Evolutionary conservation across 495 filamentous ascomycete genomes (phyloP), one percentile per base, ranked within the genome.

Genomic region (Parathielavia hyrcaniae): DNA sequence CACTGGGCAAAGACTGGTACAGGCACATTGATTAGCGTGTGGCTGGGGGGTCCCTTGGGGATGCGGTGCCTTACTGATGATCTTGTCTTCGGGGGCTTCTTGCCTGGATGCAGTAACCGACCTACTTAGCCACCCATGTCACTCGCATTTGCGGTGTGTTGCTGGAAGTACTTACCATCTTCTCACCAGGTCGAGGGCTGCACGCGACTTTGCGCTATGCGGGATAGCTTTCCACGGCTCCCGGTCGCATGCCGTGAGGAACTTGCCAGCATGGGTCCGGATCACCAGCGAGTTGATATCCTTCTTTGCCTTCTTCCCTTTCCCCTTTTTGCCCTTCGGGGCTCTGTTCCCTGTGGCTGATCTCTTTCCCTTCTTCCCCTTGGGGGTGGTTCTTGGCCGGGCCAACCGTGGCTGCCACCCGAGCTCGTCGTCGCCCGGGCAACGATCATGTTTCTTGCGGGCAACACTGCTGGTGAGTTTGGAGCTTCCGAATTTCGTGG

Each of bases 81-180:
- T 72, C 54, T 77, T 75, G 63, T 77, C 73, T 2, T 64, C 52
- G 0, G 71, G 74, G 0, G 69, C 68, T 0, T 50, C n/a, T 30
- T 65, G 65, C 62, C 50, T 52, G 11, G 6, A 4, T 6, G 0
- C 19, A 20, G 17, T 11, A 20, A 2, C 14, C 20, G 19, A 49
- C 26, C 5, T 26, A 49, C 10, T 9, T 13, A 7, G 5, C 17
- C 47, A 1, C 32, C 6, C 16, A 12, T n/a, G n/a, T n/a, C n/a
- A n/a, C n/a, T n/a, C n/a, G n/a, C n/a, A n/a, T n/a, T n/a, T n/a
- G n/a, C n/a, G n/a, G n/a, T n/a, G n/a, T n/a, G n/a, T 5, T 9
- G 17, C 4, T 20, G 10, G 34, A 5, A 14, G 14, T 36, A 19
- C 36, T 14, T 52, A 52, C 50, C 69, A 73, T n/a, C 69, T 60